Evolutionary conservation across 768 basidiomycete genomes (phyloP).

Genomic region (Suillus subluteus): DNA sequence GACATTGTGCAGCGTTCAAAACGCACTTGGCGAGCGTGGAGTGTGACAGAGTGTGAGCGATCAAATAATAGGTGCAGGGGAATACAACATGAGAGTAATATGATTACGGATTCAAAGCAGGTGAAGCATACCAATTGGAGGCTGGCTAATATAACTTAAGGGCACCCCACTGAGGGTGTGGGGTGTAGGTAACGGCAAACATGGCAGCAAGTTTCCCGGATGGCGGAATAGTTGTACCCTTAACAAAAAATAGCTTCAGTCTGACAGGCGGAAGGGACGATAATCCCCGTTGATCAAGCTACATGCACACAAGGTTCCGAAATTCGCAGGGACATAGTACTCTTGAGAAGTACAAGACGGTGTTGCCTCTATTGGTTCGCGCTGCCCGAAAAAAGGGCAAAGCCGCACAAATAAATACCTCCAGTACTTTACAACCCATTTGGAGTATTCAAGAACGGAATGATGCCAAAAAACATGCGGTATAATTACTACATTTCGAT

Average conservation of each 20-base stretch:
- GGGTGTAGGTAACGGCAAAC: constrained; percentile 23
- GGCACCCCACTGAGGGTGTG: not conserved
- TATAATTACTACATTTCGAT: not conserved
- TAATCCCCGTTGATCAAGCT: constrained; percentile 6
- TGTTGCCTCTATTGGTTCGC: constrained; percentile 17
- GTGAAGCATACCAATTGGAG: constrained; percentile 5
- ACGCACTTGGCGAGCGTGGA: constrained; percentile 3
- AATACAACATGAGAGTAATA: constrained; percentile 17
- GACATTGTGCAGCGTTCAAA: not conserved
- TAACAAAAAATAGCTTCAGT: constrained; percentile 15
- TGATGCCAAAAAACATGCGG: not conserved
- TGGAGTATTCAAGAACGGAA: not conserved
- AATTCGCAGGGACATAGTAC: not conserved
- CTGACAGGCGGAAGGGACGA: not conserved
- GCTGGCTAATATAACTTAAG: constrained; percentile 29
- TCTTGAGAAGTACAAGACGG: constrained; percentile 11
- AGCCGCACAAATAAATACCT: constrained; percentile 9
- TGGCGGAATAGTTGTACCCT: constrained; percentile 8
- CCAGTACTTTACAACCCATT: not conserved
- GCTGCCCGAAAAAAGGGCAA: constrained; percentile 18
- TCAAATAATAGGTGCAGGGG: constrained; percentile 11
- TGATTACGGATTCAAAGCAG: constrained; percentile 7
- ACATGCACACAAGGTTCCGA: not conserved
- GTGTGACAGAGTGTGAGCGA: constrained; percentile 10
- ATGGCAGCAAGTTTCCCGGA: constrained; percentile 25